Percentiles rank a stretch among this genome's conserved stretches.
These are phyloP conservation scores for Capsicum pubescens DNA, from an alignment of 257 asterid species.

Conservation along the genomic window DNA sequence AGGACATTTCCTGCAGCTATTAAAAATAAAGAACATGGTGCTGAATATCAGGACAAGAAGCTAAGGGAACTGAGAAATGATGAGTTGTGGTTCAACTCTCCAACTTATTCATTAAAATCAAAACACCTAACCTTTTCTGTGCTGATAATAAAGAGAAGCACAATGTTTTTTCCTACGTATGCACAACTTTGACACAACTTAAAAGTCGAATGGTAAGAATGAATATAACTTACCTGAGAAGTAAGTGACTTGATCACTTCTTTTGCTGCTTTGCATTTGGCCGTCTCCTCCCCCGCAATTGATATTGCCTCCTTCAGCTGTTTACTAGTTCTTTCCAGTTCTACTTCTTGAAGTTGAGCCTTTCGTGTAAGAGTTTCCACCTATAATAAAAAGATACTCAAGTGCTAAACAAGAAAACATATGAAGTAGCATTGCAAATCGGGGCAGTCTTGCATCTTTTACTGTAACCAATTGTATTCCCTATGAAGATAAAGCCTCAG, in stretches of 20 bases:
- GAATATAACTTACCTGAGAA: constrained; percentile 67
- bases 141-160: background rate
- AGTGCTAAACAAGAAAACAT: background rate
- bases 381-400: constrained; percentile 44
- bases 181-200: background rate
- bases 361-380: constrained; percentile 73
- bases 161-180: background rate
- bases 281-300: constrained; percentile 92
- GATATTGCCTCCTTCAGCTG: constrained; percentile 87
- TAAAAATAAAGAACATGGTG: constrained; percentile 22
- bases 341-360: constrained; percentile 81
- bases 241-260: constrained; percentile 96
- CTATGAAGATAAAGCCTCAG: background rate
- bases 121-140: too few species aligned
- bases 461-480: background rate
- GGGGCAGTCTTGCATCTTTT: background rate
- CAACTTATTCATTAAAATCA: too few species aligned
- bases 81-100: too few species aligned
- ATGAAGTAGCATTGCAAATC: background rate
- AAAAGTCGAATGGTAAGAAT: background rate
- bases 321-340: constrained; percentile 76
- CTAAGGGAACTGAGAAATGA: constrained; percentile 8
- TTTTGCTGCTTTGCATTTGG: constrained; percentile 95
- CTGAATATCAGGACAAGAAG: constrained; percentile 34
- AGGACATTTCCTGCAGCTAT: constrained; percentile 92